Evolutionary conservation across 2,329 filamentous ascomycete species (phyloP).

Genomic region (Helicocarpus griseus): DNA sequence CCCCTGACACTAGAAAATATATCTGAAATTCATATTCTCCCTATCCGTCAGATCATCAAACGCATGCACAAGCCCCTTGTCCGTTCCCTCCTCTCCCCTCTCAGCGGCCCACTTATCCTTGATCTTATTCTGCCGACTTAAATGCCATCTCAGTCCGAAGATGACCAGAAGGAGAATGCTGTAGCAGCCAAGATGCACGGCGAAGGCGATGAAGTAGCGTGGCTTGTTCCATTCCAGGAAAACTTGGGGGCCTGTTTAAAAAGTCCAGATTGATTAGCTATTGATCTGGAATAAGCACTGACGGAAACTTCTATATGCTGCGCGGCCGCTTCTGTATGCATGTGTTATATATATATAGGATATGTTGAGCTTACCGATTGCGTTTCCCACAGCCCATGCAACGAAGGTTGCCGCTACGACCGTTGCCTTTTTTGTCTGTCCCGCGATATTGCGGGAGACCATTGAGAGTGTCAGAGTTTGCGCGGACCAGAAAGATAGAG

Average conservation of each 20-base stretch:
- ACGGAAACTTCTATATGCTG: no score
- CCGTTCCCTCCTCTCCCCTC: slow-evolving; percentile 33
- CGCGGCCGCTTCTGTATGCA: not conserved
- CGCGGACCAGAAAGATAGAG: slow-evolving; percentile 67
- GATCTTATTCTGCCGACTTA: slow-evolving; percentile 49
- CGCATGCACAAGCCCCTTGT: slow-evolving; percentile 40
- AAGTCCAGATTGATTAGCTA: not conserved
- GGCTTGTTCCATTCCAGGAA: slow-evolving; percentile 53
- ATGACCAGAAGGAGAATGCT: slow-evolving; percentile 50
- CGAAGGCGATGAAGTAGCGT: slow-evolving; percentile 59
- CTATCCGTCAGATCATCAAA: slow-evolving; percentile 56
- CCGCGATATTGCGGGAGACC: slow-evolving; percentile 59
- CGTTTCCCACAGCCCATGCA: slow-evolving; percentile 59
- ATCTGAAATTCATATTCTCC: slow-evolving; percentile 53
- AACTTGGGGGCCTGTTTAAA: slow-evolving; percentile 48
- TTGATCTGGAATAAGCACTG: no score
- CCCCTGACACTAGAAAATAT: slow-evolving; percentile 46
- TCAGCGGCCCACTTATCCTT: slow-evolving; percentile 41
- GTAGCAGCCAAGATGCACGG: slow-evolving; percentile 62
- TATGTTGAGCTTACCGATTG: slow-evolving; percentile 51
- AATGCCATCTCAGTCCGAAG: slow-evolving; percentile 46
- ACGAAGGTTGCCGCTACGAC: slow-evolving; percentile 62
- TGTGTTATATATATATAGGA: no score
- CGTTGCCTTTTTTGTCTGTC: slow-evolving; percentile 63
- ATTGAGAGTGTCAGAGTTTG: slow-evolving; percentile 58